Base-by-base conservation (phyloP, 306 rosid species). In the Cicer cuneatum region DNA sequence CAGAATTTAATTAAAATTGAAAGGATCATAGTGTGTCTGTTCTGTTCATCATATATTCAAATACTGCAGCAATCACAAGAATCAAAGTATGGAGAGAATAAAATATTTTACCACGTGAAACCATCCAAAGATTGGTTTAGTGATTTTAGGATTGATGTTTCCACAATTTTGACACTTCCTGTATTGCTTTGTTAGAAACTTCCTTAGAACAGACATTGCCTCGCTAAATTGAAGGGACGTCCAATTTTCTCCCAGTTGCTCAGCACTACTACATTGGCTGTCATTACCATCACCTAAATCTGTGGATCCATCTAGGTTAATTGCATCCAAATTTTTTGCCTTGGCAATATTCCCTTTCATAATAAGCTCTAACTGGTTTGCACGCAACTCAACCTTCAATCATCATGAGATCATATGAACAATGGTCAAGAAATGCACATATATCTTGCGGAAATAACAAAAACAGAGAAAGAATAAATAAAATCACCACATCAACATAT, bases 91-190 rank as follows among this genome's bases (percentile, higher is more conserved):
- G 35, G 59, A 57, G 35, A 51, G 35, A 81, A 39, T n/a, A 29
- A 80, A 78, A 75, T 62, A 68, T 64, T 37, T 46, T 85, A 94
- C 98, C 97, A 59, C 38, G 71, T 85, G 72, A 66, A 91, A 82
- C 96, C 97, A 90, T 68, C 97, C 98, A 83, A 87, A 91, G 63
- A 83, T 83, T 71, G 97, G 98, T 86, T 73, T 86, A 51, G 12
- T 87, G 66, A 94, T 83, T 71, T 38, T 79, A 9, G 94, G 97
- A 86, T 77, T 86, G 9, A 5, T 13, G 5, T 5, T 61, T 3
- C 35, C 68, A 53, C 98, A 94, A 18, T 71, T 77, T 54, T 12
- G 59, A 88, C 98, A 94, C 51, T 81, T 76, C 0, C 0, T 76
- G 47, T 41, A 12, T 18, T 64, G 38, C 41, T 48, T 41, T 38